Conservation (phyloP, 352 stramenopile species). For the Elongisporangium prolatum region DNA sequence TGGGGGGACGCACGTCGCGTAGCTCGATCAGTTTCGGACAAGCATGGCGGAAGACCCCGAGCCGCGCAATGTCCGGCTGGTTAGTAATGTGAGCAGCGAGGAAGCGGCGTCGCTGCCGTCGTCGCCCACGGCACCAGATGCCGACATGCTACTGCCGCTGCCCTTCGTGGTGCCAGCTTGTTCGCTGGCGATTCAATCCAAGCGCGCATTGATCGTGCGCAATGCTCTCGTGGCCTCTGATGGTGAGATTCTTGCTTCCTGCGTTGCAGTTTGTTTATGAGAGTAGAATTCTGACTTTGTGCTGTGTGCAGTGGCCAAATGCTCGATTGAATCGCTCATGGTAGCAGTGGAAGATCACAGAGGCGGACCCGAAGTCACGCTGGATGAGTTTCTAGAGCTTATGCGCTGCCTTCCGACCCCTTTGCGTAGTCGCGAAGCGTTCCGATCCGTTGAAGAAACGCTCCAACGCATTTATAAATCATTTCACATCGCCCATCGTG, state of each 20-base stretch:
- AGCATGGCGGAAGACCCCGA: constrained; percentile 10
- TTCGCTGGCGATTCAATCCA: constrained; percentile 65
- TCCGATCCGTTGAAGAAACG: constrained; percentile 56
- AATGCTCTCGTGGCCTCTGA: constrained; percentile 72
- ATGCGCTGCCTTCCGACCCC: constrained; percentile 41
- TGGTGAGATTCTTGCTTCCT: neutral
- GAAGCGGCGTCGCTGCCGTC: constrained; percentile 48
- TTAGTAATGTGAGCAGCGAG: constrained; percentile 46
- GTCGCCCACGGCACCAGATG: constrained; percentile 36
- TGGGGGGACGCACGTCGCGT: neutral
- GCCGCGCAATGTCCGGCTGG: constrained; percentile 28
- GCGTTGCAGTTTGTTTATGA: neutral
- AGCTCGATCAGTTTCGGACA: neutral
- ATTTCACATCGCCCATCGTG: constrained; percentile 50
- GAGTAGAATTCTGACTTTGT: neutral
- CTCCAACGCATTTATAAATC: constrained; percentile 63
- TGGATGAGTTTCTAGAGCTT: constrained; percentile 56
- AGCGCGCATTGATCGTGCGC: constrained; percentile 54
- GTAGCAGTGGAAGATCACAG: constrained; percentile 29
- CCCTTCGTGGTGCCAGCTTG: constrained; percentile 54
- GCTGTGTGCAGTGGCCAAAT: constrained; percentile 28
- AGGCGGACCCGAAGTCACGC: constrained; percentile 4
- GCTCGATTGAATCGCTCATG: constrained; percentile 32
- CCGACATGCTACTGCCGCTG: constrained; percentile 43
- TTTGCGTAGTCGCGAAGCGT: constrained; percentile 49